Evolutionary conservation across 2,329 filamentous ascomycete species (phyloP).

Genomic region (Nemania abortiva): DNA sequence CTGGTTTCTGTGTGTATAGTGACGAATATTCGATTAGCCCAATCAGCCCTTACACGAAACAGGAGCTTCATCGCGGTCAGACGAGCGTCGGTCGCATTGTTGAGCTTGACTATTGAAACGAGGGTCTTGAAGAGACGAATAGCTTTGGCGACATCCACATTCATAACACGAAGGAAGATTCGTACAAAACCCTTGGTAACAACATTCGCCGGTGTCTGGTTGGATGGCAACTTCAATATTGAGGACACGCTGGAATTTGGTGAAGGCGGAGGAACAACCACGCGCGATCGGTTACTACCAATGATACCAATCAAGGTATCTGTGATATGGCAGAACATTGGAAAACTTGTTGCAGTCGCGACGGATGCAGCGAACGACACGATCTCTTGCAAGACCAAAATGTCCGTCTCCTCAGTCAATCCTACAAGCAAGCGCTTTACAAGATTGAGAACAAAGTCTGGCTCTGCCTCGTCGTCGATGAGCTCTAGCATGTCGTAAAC

Average conservation of each 20-base stretch:
- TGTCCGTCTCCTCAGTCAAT: slow-evolving; percentile 73
- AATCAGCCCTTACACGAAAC: slow-evolving; percentile 86
- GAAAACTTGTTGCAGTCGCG: slow-evolving; percentile 68
- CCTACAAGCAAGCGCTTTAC: slow-evolving; percentile 71
- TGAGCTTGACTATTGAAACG: slow-evolving; percentile 71
- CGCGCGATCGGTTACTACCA: slow-evolving; percentile 60
- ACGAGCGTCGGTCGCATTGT: slow-evolving; percentile 74
- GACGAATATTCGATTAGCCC: slow-evolving; percentile 80
- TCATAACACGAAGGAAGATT: slow-evolving; percentile 81
- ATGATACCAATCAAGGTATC: slow-evolving; percentile 65
- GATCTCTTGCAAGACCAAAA: slow-evolving; percentile 72
- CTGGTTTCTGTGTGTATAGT: slow-evolving; percentile 77
- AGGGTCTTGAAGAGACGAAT: slow-evolving; percentile 72
- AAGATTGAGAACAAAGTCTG: slow-evolving; percentile 68
- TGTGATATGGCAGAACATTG: slow-evolving; percentile 70
- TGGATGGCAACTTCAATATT: slow-evolving; percentile 38
- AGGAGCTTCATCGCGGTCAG: slow-evolving; percentile 81
- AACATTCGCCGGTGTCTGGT: slow-evolving; percentile 74
- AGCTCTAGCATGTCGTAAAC: slow-evolving; percentile 70
- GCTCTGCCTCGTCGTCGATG: slow-evolving; percentile 69
- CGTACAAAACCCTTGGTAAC: slow-evolving; percentile 77
- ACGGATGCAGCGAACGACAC: slow-evolving; percentile 74
- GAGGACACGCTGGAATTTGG: slow-evolving; percentile 40
- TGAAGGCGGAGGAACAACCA: slow-evolving; percentile 53
- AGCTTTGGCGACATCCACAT: slow-evolving; percentile 73